phyloP scores from a whole-genome alignment of 176 grass and related monocot genomes.

The Alopecurus myosuroides region DNA sequence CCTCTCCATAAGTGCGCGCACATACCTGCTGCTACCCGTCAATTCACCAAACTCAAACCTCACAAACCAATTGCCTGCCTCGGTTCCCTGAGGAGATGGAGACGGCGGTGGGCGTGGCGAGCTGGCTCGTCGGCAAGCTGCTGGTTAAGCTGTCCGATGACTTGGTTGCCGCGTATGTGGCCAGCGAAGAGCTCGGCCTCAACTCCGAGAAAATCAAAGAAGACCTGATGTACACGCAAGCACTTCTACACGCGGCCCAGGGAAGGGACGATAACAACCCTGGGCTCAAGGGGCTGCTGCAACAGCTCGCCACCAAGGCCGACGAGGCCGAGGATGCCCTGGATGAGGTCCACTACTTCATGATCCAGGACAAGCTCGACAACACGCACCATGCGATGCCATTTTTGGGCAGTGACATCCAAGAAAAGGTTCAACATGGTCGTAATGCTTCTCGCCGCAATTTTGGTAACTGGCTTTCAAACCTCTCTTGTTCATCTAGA shows the following conservation, averaged over 20 bases:
- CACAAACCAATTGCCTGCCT: background rate
- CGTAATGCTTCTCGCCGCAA: background rate
- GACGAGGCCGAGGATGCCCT: conserved; percentile 10
- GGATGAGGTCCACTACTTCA: conserved; percentile 22
- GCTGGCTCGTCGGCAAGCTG: background rate
- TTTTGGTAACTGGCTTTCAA: conserved; percentile 12
- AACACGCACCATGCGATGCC: background rate
- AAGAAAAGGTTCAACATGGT: background rate
- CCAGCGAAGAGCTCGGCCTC: background rate
- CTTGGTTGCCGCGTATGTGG: background rate
- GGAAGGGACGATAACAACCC: background rate
- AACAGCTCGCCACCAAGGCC: background rate
- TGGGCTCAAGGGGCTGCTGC: background rate
- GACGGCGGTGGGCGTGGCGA: background rate
- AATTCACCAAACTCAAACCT: background rate
- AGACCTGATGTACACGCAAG: background rate
- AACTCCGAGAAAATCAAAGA: background rate
- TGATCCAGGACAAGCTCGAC: conserved; percentile 22
- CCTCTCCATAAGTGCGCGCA: background rate
- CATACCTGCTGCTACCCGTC: background rate
- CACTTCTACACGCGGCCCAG: background rate
- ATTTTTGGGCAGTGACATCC: background rate
- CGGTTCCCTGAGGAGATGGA: conserved; percentile 1
- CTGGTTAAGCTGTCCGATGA: background rate
- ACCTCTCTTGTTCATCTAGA: background rate